A percentile compares a stretch with the other conserved stretches of the same genome.
Conservation (phyloP, 805 yeast genomes). For the Kodamaea kaohsiungensis region DNA sequence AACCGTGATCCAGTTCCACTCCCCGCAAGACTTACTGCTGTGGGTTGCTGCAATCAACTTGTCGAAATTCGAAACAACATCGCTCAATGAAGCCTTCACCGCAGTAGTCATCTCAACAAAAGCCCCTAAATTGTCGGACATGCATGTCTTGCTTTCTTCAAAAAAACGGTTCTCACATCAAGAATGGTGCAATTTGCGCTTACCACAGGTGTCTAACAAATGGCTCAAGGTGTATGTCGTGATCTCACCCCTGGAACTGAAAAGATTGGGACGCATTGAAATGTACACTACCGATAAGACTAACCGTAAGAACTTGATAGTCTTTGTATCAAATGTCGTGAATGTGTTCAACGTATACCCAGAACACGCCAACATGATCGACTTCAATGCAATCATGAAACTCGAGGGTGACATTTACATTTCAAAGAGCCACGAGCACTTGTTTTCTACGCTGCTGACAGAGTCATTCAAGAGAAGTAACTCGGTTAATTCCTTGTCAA, state of each 20-base stretch:
- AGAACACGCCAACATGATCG: constrained; percentile 56
- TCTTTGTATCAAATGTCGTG: constrained; percentile 46
- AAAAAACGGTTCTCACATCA: constrained; percentile 48
- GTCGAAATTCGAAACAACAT: constrained; percentile 57
- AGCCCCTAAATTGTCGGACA: constrained; percentile 57
- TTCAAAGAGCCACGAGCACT: constrained; percentile 39
- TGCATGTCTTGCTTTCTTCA: constrained; percentile 54
- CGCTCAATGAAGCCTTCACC: constrained; percentile 62
- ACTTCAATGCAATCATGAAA: constrained; percentile 56
- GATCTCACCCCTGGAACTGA: constrained; percentile 46
- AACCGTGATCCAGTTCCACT: constrained; percentile 25
- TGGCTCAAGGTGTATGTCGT: constrained; percentile 60
- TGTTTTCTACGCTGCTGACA: constrained; percentile 13
- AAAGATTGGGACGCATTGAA: constrained; percentile 53
- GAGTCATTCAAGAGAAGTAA: constrained; percentile 5
- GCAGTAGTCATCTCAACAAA: constrained; percentile 62
- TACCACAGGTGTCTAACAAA: constrained; percentile 56
- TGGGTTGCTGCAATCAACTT: constrained; percentile 54
- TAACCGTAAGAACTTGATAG: constrained; percentile 51
- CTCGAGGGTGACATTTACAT: constrained; percentile 55
- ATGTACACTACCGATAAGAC: constrained; percentile 52
- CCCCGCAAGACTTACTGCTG: constrained; percentile 21
- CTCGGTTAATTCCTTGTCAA: constrained; percentile 8
- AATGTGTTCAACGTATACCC: constrained; percentile 61
- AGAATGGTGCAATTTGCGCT: constrained; percentile 65